Evolutionary conservation across 1,284 basidiomycete species (phyloP).

Genomic region (Agaricales sp.): DNA sequence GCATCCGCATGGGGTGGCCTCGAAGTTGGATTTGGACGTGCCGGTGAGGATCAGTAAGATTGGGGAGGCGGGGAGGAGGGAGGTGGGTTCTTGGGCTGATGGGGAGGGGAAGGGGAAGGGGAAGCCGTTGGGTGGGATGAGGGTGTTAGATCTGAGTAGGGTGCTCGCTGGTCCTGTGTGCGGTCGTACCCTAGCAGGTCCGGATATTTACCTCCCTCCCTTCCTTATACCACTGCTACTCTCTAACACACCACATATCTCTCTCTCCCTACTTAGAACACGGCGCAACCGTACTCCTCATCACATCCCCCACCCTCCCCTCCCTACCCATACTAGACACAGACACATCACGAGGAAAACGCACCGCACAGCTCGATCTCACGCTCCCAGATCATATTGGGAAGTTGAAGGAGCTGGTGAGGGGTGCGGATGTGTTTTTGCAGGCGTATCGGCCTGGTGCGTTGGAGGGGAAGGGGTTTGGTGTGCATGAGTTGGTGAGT

Average conservation of each 20-base stretch:
- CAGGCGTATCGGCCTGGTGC: conserved; percentile 55
- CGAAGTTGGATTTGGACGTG: conserved; percentile 23
- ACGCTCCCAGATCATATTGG: conserved; percentile 20
- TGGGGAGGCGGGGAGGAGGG: conserved; percentile 34
- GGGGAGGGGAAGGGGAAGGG: conserved; percentile 5
- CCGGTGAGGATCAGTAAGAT: conserved; percentile 37
- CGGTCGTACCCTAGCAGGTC: conserved; percentile 47
- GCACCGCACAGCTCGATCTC: conserved; percentile 53
- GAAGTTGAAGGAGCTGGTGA: conserved; percentile 27
- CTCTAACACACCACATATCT: neutral
- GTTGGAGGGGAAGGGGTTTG: conserved; percentile 40
- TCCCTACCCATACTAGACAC: conserved; percentile 42
- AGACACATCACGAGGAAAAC: conserved; percentile 59
- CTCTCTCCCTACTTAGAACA: conserved; percentile 27
- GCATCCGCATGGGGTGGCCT: conserved; percentile 35
- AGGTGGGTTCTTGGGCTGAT: conserved; percentile 7
- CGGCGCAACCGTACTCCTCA: conserved; percentile 49
- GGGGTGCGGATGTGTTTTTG: conserved; percentile 49
- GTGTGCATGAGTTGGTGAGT: conserved; percentile 27
- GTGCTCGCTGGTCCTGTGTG: conserved; percentile 50
- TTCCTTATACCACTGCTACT: neutral
- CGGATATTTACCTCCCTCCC: conserved; percentile 1
- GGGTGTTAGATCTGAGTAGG: conserved; percentile 47
- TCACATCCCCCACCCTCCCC: conserved; percentile 49
- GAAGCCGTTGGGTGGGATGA: conserved; percentile 35